phyloP scores from a whole-genome alignment of 306 rosid species.

The Comarum palustre region DNA sequence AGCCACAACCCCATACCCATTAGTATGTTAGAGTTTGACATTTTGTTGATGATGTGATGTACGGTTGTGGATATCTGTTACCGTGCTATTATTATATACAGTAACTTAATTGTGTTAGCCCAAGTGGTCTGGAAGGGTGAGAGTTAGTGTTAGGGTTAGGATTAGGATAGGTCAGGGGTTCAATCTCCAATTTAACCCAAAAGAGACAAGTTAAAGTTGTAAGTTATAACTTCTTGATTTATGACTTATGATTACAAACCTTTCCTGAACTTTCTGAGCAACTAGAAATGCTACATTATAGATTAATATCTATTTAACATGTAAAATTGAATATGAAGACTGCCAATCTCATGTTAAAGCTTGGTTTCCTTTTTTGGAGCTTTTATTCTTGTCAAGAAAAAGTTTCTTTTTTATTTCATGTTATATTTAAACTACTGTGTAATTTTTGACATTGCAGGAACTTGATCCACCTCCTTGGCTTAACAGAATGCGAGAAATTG shows the following conservation, averaged over 20 bases:
- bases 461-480: conserved; percentile 99
- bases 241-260: neutral
- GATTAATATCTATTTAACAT: neutral
- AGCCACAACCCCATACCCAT: neutral
- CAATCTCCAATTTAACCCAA: neutral
- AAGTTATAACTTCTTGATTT: neutral
- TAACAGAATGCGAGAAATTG: conserved; percentile 92
- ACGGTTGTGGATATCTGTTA: neutral
- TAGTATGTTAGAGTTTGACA: neutral
- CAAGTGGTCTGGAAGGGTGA: neutral
- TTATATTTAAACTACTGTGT: neutral
- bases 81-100: neutral
- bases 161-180: neutral
- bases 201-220: neutral
- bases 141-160: neutral
- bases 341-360: neutral
- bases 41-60: neutral
- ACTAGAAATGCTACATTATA: neutral
- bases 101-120: neutral
- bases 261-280: neutral
- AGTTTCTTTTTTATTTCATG: neutral
- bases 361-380: neutral
- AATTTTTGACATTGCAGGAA: conserved; percentile 50
- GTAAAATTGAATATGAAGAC: conserved; percentile 1
- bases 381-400: neutral